Conservation (phyloP, 495 filamentous ascomycete species). For the Xylaria scruposa region DNA sequence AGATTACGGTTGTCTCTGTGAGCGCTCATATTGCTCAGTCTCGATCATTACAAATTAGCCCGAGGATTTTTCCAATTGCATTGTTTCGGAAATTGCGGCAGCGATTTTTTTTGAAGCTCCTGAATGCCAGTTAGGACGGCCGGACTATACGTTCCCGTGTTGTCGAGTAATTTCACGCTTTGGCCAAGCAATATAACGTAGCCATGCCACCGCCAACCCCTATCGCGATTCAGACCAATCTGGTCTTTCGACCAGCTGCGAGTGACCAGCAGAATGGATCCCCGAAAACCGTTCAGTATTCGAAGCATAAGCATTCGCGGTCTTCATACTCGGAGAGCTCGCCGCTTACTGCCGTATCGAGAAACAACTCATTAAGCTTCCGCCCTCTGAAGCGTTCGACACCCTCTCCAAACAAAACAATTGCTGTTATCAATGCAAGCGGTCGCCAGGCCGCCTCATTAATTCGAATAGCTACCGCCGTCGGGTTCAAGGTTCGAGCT, state of each 20-base stretch:
- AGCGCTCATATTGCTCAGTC: neutral
- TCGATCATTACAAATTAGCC: neutral
- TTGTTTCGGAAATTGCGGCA: neutral
- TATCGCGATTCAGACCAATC: constrained; percentile 51
- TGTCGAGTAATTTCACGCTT: neutral
- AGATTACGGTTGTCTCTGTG: constrained; percentile 9
- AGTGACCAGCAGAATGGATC: constrained; percentile 44
- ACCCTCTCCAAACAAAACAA: constrained; percentile 70
- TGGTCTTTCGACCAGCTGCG: constrained; percentile 49
- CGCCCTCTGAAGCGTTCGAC: constrained; percentile 59
- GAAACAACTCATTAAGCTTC: constrained; percentile 56
- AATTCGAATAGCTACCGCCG: constrained; percentile 87
- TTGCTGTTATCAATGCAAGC: constrained; percentile 90
- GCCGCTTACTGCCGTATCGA: constrained; percentile 50
- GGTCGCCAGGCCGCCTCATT: constrained; percentile 93
- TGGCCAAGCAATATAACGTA: neutral
- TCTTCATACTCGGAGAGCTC: constrained; percentile 60
- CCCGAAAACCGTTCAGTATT: constrained; percentile 39
- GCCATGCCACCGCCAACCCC: constrained; percentile 37
- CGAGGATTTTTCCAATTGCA: neutral
- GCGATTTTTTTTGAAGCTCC: neutral
- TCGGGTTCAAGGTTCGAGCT: constrained; percentile 88
- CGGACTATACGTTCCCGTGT: neutral
- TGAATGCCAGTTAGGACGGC: neutral
- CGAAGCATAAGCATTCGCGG: constrained; percentile 58